These are phyloP conservation scores for Pseudogymnoascus destructans DNA, from an alignment of 2,329 filamentous ascomycete genomes.

Conservation along the genomic window DNA sequence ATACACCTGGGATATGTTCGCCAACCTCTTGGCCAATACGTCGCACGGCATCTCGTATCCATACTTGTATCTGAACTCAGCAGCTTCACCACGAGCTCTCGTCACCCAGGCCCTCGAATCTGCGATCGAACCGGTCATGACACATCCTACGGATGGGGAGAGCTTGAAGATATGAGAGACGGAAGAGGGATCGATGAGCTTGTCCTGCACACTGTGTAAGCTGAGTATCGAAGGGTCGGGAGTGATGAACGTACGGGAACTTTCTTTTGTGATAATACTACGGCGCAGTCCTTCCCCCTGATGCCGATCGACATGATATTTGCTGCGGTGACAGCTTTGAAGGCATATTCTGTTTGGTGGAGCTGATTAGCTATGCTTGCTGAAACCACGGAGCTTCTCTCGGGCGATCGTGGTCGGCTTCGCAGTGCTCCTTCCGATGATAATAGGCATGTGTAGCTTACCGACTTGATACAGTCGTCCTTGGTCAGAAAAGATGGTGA, in stretches of 20 bases:
- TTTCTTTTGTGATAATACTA: slow-evolving; percentile 98
- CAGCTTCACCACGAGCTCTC: slow-evolving; percentile 86
- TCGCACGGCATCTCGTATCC: slow-evolving; percentile 99
- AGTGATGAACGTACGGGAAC: slow-evolving; percentile 61
- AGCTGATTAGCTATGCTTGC: slow-evolving; percentile 13
- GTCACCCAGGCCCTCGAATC: slow-evolving; percentile 89
- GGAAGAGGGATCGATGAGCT: slow-evolving; percentile 93
- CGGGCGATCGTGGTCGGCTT: not conserved
- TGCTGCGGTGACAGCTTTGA: slow-evolving; percentile 98
- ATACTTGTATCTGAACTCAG: slow-evolving; percentile 96
- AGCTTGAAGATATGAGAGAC: slow-evolving; percentile 97
- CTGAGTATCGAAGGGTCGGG: slow-evolving; percentile 14
- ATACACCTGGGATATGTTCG: slow-evolving; percentile 99
- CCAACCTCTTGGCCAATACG: slow-evolving; percentile 86
- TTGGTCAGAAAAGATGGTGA: slow-evolving; percentile 99
- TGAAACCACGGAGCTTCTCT: slow-evolving; percentile 4
- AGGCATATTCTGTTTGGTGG: slow-evolving; percentile 75
- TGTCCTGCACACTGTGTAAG: slow-evolving; percentile 52
- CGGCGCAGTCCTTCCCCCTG: slow-evolving; percentile 90
- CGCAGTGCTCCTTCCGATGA: not conserved
- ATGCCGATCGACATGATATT: slow-evolving; percentile 98
- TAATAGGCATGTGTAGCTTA: slow-evolving; percentile 37
- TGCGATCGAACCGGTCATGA: slow-evolving; percentile 97
- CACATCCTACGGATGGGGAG: slow-evolving; percentile 89
- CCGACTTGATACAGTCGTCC: slow-evolving; percentile 98